Conservation (phyloP, 1,139 yeast genomes). For the Taphrina confusa region DNA sequence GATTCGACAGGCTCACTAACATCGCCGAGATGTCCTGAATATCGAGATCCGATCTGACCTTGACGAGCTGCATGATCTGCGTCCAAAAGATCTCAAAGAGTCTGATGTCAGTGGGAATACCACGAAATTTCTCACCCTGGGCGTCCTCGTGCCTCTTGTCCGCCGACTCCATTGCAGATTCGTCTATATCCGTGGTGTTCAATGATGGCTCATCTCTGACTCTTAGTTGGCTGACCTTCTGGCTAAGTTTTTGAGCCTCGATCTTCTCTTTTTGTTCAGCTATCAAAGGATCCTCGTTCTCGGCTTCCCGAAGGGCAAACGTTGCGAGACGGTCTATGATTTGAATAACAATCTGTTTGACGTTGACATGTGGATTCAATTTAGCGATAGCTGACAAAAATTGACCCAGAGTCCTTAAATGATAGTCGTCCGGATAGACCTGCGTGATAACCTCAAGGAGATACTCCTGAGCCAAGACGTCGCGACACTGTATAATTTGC, state of each 20-base stretch:
- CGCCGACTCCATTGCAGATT: background rate
- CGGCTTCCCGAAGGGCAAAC: slow-evolving; percentile 50
- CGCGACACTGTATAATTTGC: slow-evolving; percentile 90
- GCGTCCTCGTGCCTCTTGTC: background rate
- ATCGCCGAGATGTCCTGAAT: slow-evolving; percentile 65
- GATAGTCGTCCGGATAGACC: slow-evolving; percentile 92
- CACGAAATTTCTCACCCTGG: slow-evolving; percentile 13
- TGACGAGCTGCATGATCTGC: slow-evolving; percentile 52
- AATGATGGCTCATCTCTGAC: slow-evolving; percentile 33
- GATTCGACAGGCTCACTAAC: slow-evolving; percentile 62
- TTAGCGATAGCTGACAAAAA: slow-evolving; percentile 67
- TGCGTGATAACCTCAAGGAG: slow-evolving; percentile 86
- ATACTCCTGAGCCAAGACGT: slow-evolving; percentile 87
- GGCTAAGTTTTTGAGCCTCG: slow-evolving; percentile 38
- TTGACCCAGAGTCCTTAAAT: slow-evolving; percentile 67
- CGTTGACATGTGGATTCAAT: slow-evolving; percentile 68
- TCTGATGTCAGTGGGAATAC: slow-evolving; percentile 37
- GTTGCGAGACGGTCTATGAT: slow-evolving; percentile 73
- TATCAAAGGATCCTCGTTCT: slow-evolving; percentile 39
- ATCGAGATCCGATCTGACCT: slow-evolving; percentile 63
- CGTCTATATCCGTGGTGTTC: background rate
- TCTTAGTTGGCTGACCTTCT: slow-evolving; percentile 37
- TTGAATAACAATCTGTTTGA: slow-evolving; percentile 66
- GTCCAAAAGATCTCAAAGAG: slow-evolving; percentile 40
- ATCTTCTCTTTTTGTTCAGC: slow-evolving; percentile 39